phyloP scores from a whole-genome alignment of 495 filamentous ascomycete species.

The Penicillium coprophilum region DNA sequence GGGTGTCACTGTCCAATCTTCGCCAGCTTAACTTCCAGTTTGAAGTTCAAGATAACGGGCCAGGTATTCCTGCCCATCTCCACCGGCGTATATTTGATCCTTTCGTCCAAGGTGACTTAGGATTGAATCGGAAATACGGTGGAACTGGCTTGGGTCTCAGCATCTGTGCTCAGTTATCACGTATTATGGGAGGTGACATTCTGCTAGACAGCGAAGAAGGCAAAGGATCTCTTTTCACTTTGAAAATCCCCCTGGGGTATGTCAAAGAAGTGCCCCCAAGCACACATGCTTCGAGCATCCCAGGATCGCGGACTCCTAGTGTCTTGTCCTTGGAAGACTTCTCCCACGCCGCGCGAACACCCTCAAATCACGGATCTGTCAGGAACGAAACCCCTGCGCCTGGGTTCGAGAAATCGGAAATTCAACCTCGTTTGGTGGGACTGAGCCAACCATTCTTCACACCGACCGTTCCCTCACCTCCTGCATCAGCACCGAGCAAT shows the following conservation, averaged over 20 bases:
- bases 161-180: slow-evolving; percentile 84
- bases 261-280: slow-evolving; percentile 64
- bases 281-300: slow-evolving; percentile 27
- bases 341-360: slow-evolving; percentile 29
- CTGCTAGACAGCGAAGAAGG: slow-evolving; percentile 69
- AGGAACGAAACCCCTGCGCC: slow-evolving; percentile 21
- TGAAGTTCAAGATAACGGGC: slow-evolving; percentile 85
- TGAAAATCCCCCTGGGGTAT: slow-evolving; percentile 80
- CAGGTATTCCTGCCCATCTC: slow-evolving; percentile 77
- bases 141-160: slow-evolving; percentile 89
- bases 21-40: slow-evolving; percentile 72
- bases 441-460: slow-evolving; percentile 86
- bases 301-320: slow-evolving; percentile 29
- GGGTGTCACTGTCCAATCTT: slow-evolving; percentile 51
- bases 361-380: slow-evolving; percentile 26
- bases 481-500: slow-evolving; percentile 27
- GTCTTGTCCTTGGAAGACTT: slow-evolving; percentile 32
- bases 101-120: slow-evolving; percentile 88
- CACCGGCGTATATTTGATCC: slow-evolving; percentile 87
- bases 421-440: slow-evolving; percentile 77
- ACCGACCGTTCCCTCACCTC: slow-evolving; percentile 45
- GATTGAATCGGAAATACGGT: slow-evolving; percentile 84
- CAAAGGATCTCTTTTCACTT: slow-evolving; percentile 75
- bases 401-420: slow-evolving; percentile 39
- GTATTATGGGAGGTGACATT: slow-evolving; percentile 78